These are phyloP conservation scores for Boletus semigastroideus DNA, from an alignment of 1,284 basidiomycete species.

Conservation along the genomic window DNA sequence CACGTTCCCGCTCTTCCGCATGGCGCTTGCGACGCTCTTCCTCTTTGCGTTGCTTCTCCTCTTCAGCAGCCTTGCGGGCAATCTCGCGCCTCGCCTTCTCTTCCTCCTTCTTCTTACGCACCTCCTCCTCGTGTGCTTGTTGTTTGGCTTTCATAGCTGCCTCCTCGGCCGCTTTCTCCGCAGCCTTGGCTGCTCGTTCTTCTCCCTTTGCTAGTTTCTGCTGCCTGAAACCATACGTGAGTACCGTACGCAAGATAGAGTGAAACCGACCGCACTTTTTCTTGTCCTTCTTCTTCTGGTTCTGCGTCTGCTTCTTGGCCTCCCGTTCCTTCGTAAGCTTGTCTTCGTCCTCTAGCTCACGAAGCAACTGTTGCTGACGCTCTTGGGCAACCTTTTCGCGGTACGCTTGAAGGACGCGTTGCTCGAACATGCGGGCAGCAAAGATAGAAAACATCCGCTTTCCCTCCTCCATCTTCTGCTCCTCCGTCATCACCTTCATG, in stretches of 20 bases:
- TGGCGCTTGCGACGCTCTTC: conserved; percentile 75
- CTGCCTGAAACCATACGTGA: conserved; percentile 50
- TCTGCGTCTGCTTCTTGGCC: conserved; percentile 93
- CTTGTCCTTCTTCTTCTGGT: conserved; percentile 99
- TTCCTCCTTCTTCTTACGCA: conserved; percentile 70
- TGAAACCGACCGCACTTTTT: conserved; percentile 58
- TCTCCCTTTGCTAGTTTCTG: conserved; percentile 94
- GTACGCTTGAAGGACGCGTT: conserved; percentile 91
- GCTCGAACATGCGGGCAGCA: conserved; percentile 99
- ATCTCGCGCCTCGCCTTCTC: conserved; percentile 72
- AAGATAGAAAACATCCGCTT: conserved; percentile 99
- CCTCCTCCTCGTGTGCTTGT: conserved; percentile 62
- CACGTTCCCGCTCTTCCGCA: conserved; percentile 65
- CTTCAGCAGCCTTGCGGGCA: conserved; percentile 72
- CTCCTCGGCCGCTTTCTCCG: conserved; percentile 82
- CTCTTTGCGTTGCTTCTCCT: conserved; percentile 75
- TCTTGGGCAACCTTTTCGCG: conserved; percentile 92
- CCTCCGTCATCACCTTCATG: conserved; percentile 70
- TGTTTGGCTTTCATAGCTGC: conserved; percentile 66
- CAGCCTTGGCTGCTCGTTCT: conserved; percentile 76
- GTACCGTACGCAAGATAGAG: not conserved
- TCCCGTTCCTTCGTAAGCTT: conserved; percentile 78
- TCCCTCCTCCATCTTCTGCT: conserved; percentile 98
- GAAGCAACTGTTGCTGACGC: conserved; percentile 81
- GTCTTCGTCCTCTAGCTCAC: conserved; percentile 90